Percentiles rank a stretch among this genome's conserved stretches.
Evolutionary conservation across 2,329 filamentous ascomycete genomes (phyloP).

Genomic region (Lachnellula cervina): DNA sequence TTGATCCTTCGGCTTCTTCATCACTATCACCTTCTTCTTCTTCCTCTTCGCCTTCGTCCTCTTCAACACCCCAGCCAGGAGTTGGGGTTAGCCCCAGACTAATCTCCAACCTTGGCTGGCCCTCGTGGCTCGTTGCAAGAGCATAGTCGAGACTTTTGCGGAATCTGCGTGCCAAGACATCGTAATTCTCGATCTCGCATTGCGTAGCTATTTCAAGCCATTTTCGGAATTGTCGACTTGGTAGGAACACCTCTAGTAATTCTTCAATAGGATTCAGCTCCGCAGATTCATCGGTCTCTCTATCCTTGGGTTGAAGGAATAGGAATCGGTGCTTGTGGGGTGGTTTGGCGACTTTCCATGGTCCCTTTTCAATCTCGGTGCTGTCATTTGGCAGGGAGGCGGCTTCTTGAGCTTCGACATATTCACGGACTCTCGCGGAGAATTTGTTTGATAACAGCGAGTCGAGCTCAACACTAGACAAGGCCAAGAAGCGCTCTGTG

Average conservation of each 20-base stretch:
- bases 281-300: slow-evolving; percentile 31
- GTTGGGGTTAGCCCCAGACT: slow-evolving; percentile 85
- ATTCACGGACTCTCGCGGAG: slow-evolving; percentile 61
- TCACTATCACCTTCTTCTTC: slow-evolving; percentile 35
- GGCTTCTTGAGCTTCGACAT: slow-evolving; percentile 63
- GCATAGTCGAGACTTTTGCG: slow-evolving; percentile 86
- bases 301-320: slow-evolving; percentile 58
- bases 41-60: slow-evolving; percentile 47
- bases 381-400: slow-evolving; percentile 42
- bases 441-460: slow-evolving; percentile 78
- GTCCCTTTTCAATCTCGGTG: slow-evolving; percentile 51
- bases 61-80: slow-evolving; percentile 74
- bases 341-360: slow-evolving; percentile 75
- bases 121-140: slow-evolving; percentile 78
- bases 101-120: slow-evolving; percentile 75
- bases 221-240: slow-evolving; percentile 79
- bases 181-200: slow-evolving; percentile 65
- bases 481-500: slow-evolving; percentile 71
- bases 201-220: slow-evolving; percentile 85
- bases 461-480: slow-evolving; percentile 78
- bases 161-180: slow-evolving; percentile 82
- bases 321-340: slow-evolving; percentile 95
- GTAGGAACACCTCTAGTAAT: slow-evolving; percentile 75
- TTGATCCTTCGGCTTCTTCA: slow-evolving; percentile 29
- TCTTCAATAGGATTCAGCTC: slow-evolving; percentile 63